Evolutionary conservation across 495 filamentous ascomycete species (phyloP), one percentile per base, ranked within the genome.

Genomic region (Platismatia glauca): DNA sequence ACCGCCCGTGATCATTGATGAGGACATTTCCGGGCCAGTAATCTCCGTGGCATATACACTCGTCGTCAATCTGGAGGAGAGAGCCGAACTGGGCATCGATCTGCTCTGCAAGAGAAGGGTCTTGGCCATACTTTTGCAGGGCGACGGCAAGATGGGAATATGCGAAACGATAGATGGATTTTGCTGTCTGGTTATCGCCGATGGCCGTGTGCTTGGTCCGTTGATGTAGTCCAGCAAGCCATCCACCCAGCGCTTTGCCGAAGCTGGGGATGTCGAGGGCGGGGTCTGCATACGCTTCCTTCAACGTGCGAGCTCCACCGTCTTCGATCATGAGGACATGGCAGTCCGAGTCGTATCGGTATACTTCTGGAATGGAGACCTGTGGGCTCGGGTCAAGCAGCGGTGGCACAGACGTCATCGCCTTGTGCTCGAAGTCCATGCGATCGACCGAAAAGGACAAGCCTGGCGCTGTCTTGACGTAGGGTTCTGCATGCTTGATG

Each of bases 401-500:
- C 16, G 58, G 39, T 3, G 66, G 46, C 13, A 73, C 38, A 24
- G 48, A 57, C 27, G 62, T 57, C 29, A 75, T 64, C 1, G 64
- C 64, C 18, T 27, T 55, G 57, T 66, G 62, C 62, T 76, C 73
- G 37, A 73, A 72, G 66, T 70, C 67, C 70, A 75, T 72, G 38
- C 73, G 66, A 8, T 60, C 60, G 56, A 64, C 60, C 18, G 71
- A 64, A 31, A 74, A 69, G 29, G 70, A 62, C 48, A 72, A 67
- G 29, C 34, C 34, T 11, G 50, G 16, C 31, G 64, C 65, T 20
- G 59, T 39, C 22, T 57, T 61, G 29, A 75, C 50, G 58, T 69
- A 74, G 13, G 73, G 69, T 33, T 68, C 71, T 55, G 71, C 71
- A 60, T 76, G 73, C 52, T 76, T 75, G 48, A 73, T 64, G 56